Conservation (phyloP, 164 flowering plant species). For the Umbilicus rupestris region DNA sequence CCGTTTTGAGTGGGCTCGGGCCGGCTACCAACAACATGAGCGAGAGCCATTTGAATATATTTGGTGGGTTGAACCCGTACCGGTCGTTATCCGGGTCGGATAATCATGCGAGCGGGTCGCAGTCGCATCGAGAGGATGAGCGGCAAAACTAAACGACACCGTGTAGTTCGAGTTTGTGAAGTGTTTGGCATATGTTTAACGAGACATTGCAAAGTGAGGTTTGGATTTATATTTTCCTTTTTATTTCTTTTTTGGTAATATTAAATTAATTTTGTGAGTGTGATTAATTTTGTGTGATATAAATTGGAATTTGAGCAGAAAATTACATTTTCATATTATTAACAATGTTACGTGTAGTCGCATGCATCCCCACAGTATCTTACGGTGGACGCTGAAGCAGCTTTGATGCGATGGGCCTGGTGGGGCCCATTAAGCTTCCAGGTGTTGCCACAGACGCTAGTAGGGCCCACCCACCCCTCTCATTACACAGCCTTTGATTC, state of each 20-base stretch:
- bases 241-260: neutral
- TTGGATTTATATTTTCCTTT: neutral
- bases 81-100: conserved; percentile 17
- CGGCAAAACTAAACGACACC: conserved; percentile 10
- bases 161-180: neutral
- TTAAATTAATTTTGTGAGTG: neutral
- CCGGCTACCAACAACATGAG: neutral
- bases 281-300: neutral
- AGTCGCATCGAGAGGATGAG: conserved; percentile 17
- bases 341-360: no score
- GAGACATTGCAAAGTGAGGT: neutral
- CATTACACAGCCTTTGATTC: no score
- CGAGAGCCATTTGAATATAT: conserved; percentile 33
- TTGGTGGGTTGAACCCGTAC: conserved; percentile 30
- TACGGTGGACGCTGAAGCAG: no score
- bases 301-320: conserved; percentile 7
- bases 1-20: conserved; percentile 6
- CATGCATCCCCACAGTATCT: no score
- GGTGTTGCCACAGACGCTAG: no score
- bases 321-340: neutral
- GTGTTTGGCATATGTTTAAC: no score
- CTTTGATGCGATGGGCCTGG: no score
- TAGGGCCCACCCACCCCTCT: no score
- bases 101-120: conserved; percentile 14
- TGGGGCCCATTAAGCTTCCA: no score